Evolutionary conservation across 768 basidiomycete species (phyloP), one percentile per base, ranked within the genome.

Genomic region (Macrolepiota fuliginosa): DNA sequence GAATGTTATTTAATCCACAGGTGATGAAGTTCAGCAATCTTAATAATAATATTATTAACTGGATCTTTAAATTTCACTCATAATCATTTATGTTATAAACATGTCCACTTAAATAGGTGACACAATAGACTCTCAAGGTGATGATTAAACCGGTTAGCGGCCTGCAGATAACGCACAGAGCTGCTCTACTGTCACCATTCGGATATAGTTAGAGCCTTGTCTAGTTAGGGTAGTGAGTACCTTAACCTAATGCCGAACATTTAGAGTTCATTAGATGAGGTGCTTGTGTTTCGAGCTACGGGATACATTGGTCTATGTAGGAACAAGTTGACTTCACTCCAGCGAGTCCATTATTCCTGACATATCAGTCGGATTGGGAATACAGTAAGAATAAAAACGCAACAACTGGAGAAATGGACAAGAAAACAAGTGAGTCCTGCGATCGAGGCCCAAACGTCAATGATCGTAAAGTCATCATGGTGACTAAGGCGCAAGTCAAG

Each of bases 331-430:
- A 54, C 6, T 36, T 13, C 25, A 27, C 42, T 53, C 52, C 56
- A 58, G 22, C 39, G 27, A 39, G 39, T n/a, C 17, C 42, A 61
- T 55, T 55, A 54, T 29, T 47, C 53, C 45, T 17, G 55, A 53
- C 36, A 4, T n/a, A 24, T 27, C 22, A 37, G 40, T 53, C 47
- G 25, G 60, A 53, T 49, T 22, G 29, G 51, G 45, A 35, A 25
- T 61, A 61, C 39, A 46, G 32, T 61, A 61, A 47, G 17, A 61
- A 54, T 55, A 55, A 25, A 27, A 61, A 61, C 54, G 53, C 53
- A 32, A 32, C 7, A 45, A 52, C 29, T 37, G 29, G 52, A 13
- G 24, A 37, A 40, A 17, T 42, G n/a, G 25, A 47, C 60, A 61
- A 61, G 53, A 61, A 54, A 55, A 39, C 45, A 49, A 54, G 22